A percentile compares a stretch with the other conserved stretches of the same genome.
These are phyloP conservation scores for Xylariaceae sp. DNA, from an alignment of 2,329 filamentous ascomycete genomes.

Conservation along the genomic window DNA sequence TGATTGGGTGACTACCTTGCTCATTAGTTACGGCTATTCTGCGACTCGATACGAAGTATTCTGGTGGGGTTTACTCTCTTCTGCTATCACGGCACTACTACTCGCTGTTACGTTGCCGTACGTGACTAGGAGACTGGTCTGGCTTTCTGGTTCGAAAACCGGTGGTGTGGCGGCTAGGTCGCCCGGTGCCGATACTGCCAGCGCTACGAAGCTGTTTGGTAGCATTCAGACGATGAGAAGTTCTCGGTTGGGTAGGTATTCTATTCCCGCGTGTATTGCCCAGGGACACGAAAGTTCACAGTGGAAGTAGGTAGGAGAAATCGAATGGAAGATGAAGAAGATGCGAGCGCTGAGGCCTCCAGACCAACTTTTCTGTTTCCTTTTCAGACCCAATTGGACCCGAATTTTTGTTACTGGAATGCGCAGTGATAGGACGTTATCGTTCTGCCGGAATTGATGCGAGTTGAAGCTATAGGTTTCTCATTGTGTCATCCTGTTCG, in stretches of 20 bases:
- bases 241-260: neutral
- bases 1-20: slow-evolving; percentile 32
- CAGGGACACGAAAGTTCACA: neutral
- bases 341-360: neutral
- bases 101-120: slow-evolving; percentile 37
- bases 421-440: too few species aligned
- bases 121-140: slow-evolving; percentile 38
- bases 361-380: too few species aligned
- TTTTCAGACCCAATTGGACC: neutral
- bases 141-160: slow-evolving; percentile 39
- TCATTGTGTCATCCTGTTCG: too few species aligned
- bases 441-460: too few species aligned
- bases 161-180: slow-evolving; percentile 39
- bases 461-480: too few species aligned
- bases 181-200: slow-evolving; percentile 34
- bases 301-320: neutral
- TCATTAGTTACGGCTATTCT: slow-evolving; percentile 12
- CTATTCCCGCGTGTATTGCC: neutral
- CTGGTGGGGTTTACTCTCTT: slow-evolving; percentile 33
- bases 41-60: neutral
- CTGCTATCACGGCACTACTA: slow-evolving; percentile 38
- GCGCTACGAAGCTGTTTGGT: slow-evolving; percentile 30
- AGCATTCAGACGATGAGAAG: slow-evolving; percentile 30
- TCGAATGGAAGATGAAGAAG: neutral
- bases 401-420: too few species aligned